Conservation (phyloP, 345 rosid genomes). For the Rhodomyrtus tomentosa region DNA sequence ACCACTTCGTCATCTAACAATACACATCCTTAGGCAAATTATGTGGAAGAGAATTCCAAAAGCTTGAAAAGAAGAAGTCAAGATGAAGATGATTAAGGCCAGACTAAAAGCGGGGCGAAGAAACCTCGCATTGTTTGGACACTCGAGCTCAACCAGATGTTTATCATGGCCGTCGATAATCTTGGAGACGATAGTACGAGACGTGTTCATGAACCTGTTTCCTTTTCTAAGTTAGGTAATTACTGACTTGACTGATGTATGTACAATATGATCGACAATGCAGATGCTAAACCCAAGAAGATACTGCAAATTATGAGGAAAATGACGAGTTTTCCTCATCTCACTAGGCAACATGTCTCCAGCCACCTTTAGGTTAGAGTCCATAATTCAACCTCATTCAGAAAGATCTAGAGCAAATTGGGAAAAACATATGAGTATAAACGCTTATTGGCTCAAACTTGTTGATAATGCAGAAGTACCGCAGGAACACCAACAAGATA, state of each 20-base stretch:
- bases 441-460: not conserved
- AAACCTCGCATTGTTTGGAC: not conserved
- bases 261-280: not conserved
- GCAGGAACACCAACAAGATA: not conserved
- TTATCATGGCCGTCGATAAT: not conserved
- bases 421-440: not conserved
- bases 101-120: not conserved
- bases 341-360: not conserved
- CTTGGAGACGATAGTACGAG: not conserved
- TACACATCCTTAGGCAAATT: not conserved
- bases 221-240: not conserved
- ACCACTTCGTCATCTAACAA: not conserved
- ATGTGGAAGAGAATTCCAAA: not conserved
- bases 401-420: not conserved
- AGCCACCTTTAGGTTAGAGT: not conserved
- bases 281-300: not conserved
- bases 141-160: not conserved
- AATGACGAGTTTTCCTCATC: accelerated
- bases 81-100: not conserved
- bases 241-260: not conserved
- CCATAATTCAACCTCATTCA: not conserved
- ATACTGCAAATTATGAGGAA: not conserved
- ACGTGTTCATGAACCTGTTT: not conserved
- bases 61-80: not conserved
- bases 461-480: not conserved